Evolutionary conservation across 2,329 filamentous ascomycete species (phyloP).

Genomic region (Fusarium scirpi): DNA sequence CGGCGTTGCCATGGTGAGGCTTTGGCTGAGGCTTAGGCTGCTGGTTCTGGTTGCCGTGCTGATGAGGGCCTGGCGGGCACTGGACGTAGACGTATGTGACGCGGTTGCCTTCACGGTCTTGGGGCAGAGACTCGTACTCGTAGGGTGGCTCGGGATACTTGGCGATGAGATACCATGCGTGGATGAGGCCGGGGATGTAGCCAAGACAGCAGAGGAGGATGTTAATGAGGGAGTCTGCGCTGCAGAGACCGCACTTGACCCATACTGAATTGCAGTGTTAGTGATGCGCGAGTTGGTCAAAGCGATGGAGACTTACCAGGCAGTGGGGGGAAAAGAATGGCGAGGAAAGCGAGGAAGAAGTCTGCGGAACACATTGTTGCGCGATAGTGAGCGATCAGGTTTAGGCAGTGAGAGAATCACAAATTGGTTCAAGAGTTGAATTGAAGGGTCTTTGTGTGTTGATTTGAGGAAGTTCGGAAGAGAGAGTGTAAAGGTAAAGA

Average conservation of each 20-base stretch:
- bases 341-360: constrained; percentile 72
- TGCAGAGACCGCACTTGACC: constrained; percentile 96
- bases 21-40: constrained; percentile 47
- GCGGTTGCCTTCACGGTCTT: constrained; percentile 66
- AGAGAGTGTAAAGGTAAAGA: constrained; percentile 1
- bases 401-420: not conserved
- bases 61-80: constrained; percentile 55
- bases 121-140: constrained; percentile 75
- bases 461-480: not conserved
- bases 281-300: constrained; percentile 16
- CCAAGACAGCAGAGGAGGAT: constrained; percentile 86
- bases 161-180: constrained; percentile 98
- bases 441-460: constrained; percentile 17
- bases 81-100: constrained; percentile 85
- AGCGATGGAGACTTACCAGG: constrained; percentile 63
- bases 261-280: constrained; percentile 71
- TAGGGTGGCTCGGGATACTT: constrained; percentile 82
- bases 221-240: constrained; percentile 93
- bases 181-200: constrained; percentile 87
- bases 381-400: not conserved
- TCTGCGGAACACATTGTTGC: constrained; percentile 68
- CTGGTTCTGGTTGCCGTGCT: constrained; percentile 41
- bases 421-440: constrained; percentile 8
- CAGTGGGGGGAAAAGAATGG: constrained; percentile 74
- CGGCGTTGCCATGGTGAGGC: constrained; percentile 46